A percentile compares a stretch with the other conserved stretches of the same genome.
phyloP scores from a whole-genome alignment of 116 monocot species.

The Thalassia testudinum region DNA sequence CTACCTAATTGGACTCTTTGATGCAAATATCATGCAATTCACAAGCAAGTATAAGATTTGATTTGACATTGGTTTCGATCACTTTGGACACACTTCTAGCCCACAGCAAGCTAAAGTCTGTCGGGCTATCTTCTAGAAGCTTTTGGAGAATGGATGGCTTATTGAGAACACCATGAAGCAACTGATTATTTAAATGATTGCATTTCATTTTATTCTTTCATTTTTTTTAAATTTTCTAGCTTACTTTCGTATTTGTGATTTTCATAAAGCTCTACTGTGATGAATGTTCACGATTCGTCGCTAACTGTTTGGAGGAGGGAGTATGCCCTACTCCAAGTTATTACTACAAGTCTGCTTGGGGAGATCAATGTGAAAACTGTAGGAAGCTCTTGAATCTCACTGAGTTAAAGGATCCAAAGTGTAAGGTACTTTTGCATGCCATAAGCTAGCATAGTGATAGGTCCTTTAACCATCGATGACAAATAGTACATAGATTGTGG shows the following conservation, averaged over 20 bases:
- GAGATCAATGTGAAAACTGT: no score
- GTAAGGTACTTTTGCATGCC: no score
- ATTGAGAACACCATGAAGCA: constrained; percentile 89
- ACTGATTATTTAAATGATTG: constrained; percentile 13
- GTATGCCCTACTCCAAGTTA: constrained; percentile 58
- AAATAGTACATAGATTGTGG: neutral
- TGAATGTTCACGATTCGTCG: constrained; percentile 66
- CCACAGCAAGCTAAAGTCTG: no score
- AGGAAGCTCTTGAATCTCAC: no score
- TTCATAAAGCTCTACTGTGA: constrained; percentile 78
- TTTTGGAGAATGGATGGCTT: constrained; percentile 86
- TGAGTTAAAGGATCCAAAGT: no score
- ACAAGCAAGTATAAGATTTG: constrained; percentile 82
- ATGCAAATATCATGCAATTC: constrained; percentile 88
- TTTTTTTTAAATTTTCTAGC: neutral
- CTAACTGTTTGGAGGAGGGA: constrained; percentile 88
- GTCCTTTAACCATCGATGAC: no score
- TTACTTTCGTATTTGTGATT: neutral
- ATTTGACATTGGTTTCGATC: constrained; percentile 88
- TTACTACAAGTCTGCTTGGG: constrained; percentile 70
- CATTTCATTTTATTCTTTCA: no score
- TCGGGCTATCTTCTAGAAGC: constrained; percentile 75
- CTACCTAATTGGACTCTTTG: no score
- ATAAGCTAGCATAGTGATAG: no score
- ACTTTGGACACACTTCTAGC: constrained; percentile 95